Base-by-base conservation (phyloP, 2,329 filamentous ascomycete species). In the Calonectria fujianensis region DNA sequence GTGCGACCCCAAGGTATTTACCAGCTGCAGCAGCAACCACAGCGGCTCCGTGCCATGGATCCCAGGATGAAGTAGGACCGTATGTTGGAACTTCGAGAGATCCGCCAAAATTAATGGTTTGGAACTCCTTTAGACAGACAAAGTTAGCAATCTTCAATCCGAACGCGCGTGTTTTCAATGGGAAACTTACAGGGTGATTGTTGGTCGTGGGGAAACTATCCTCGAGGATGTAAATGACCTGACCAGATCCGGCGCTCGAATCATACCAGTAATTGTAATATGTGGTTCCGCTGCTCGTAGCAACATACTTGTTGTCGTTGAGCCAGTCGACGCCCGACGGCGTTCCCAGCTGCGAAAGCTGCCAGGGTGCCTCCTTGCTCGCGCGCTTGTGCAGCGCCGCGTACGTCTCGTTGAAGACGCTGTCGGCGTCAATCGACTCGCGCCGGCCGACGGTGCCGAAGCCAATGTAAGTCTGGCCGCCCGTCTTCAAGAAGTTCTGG, bases 401-500 rank as follows among this genome's bases (percentile, higher is more conserved):
- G 3, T 16, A 4, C 14, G 35, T 29, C 24, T 10, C 24, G 37
- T 63, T 63, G 37, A 27, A 39, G 4, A 29, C 2, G 9, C 10
- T 27, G 4, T 63, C 52, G 1, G 29, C 11, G 31, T 63, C 57
- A 37, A 63, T 63, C 8, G 14, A 24, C 57, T 63, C 57, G 10
- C 37, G 37, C 16, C 64, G 64, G 6, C 48, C 48, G 5, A 67
- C 9, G 31, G 41, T 48, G 32, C 64, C 64, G 11, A 67, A 67
- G 18, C 31, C 14, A 14, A 35, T n/a, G 13, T 37, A 67, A 1
- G 64, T 67, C 41, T 52, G 13, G 11, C 48, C 48, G n/a, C 57
- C 57, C 14, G 64, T 67, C 6, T n/a, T 50, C 45, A 67, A 8
- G 31, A 67, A 67, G n/a, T 67, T 67, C 24, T 67, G 64, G 64